Evolutionary conservation across 2,329 filamentous ascomycete species (phyloP).

Genomic region (Colletotrichum agaves): DNA sequence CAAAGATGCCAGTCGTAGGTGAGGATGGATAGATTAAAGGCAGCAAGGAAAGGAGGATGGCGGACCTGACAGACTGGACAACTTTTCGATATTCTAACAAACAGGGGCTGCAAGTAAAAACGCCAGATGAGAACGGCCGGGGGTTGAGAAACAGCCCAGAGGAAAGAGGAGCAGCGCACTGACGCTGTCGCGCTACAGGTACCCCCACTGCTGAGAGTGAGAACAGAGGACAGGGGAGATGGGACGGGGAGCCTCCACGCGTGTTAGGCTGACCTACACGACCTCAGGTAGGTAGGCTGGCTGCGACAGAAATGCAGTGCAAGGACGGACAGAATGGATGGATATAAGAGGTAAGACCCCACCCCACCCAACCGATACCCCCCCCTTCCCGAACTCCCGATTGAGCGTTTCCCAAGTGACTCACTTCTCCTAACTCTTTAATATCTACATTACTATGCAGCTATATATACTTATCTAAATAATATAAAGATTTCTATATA

Average conservation of each 20-base stretch:
- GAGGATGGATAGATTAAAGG: conserved; percentile 17
- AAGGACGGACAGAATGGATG: too few species aligned
- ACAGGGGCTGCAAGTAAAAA: conserved; percentile 35
- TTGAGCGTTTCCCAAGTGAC: too few species aligned
- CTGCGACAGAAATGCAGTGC: too few species aligned
- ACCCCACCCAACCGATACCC: too few species aligned
- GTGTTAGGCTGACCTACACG: too few species aligned
- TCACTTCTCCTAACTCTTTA: too few species aligned
- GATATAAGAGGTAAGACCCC: too few species aligned
- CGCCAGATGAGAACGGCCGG: conserved; percentile 17
- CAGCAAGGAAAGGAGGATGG: conserved; percentile 14
- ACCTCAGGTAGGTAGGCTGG: not conserved
- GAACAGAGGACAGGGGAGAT: conserved; percentile 1
- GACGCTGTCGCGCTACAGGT: not conserved
- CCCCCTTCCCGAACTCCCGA: too few species aligned
- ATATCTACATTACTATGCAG: too few species aligned
- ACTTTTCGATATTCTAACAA: conserved; percentile 36
- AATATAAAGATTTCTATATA: too few species aligned
- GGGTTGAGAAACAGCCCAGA: conserved; percentile 21
- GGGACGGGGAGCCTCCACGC: conserved; percentile 18
- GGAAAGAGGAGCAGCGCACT: conserved; percentile 19
- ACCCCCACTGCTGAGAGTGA: not conserved
- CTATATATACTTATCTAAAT: too few species aligned
- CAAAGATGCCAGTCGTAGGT: conserved; percentile 25
- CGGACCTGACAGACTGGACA: conserved; percentile 31